Conservation (phyloP, 768 basidiomycete genomes). For the Candolleomyces efflorescens region DNA sequence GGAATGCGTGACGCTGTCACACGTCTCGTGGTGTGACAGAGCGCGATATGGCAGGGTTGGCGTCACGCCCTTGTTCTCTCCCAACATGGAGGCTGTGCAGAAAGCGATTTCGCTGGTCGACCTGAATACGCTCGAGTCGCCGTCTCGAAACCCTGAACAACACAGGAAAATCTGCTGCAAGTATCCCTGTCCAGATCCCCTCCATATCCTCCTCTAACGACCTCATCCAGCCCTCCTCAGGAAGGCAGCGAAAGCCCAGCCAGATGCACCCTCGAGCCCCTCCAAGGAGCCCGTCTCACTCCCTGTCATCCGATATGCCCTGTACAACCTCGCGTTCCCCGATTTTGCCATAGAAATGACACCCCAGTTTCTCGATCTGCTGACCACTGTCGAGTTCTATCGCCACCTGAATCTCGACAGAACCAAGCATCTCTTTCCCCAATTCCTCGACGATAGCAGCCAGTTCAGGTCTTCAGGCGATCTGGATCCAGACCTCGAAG, state of each 20-base stretch:
- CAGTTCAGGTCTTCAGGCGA: neutral
- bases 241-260: neutral
- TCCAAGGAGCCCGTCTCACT: constrained; percentile 8
- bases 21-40: neutral
- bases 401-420: constrained; percentile 10
- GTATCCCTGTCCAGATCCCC: neutral
- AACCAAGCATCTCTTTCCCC: neutral
- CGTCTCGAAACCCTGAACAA: neutral
- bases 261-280: neutral
- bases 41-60: neutral
- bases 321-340: constrained; percentile 27
- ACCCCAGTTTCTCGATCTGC: constrained; percentile 29
- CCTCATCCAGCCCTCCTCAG: neutral
- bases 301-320: constrained; percentile 26
- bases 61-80: neutral
- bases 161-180: constrained; percentile 6
- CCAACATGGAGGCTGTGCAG: neutral
- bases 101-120: neutral
- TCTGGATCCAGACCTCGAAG: neutral
- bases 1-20: neutral
- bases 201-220: neutral
- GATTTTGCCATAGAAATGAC: constrained; percentile 18
- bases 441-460: constrained; percentile 1
- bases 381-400: constrained; percentile 34
- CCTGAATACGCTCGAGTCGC: neutral